phyloP scores from a whole-genome alignment of 2,329 filamentous ascomycete genomes.

The Monosporascus ibericus region DNA sequence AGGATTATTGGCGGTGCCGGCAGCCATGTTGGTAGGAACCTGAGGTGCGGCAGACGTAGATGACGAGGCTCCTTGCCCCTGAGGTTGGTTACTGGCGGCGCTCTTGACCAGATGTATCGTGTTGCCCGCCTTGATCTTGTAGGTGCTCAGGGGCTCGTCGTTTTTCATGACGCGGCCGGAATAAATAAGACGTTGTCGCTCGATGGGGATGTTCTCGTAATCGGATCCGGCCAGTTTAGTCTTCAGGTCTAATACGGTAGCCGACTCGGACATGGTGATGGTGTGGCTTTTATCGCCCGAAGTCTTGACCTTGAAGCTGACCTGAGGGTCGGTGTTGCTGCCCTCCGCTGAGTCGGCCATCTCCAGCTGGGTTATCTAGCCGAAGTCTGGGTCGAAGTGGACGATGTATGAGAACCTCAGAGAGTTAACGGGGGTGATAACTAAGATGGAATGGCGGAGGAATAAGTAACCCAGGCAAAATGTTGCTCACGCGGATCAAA shows the following conservation, averaged over 20 bases:
- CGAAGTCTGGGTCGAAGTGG: no score
- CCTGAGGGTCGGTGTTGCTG: slow-evolving; percentile 59
- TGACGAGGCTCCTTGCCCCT: slow-evolving; percentile 34
- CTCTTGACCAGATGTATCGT: slow-evolving; percentile 96
- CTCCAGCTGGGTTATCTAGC: background rate
- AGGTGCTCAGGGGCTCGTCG: slow-evolving; percentile 72
- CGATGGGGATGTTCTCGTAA: slow-evolving; percentile 78
- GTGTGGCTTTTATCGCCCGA: slow-evolving; percentile 82
- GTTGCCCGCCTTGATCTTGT: slow-evolving; percentile 95
- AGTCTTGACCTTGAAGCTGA: slow-evolving; percentile 98
- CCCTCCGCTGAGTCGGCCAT: slow-evolving; percentile 63
- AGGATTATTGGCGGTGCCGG: slow-evolving; percentile 80
- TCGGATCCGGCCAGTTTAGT: slow-evolving; percentile 75
- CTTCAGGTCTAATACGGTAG: slow-evolving; percentile 82
- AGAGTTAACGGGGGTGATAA: no score
- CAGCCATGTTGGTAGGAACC: slow-evolving; percentile 71
- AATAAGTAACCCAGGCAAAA: background rate
- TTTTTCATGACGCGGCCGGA: slow-evolving; percentile 97
- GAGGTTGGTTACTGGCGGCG: slow-evolving; percentile 72
- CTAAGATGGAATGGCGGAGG: no score
- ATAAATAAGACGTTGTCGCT: slow-evolving; percentile 93
- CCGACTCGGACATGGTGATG: slow-evolving; percentile 71
- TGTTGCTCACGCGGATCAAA: background rate
- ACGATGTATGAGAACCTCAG: no score
- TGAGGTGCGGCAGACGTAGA: slow-evolving; percentile 46